phyloP scores from a whole-genome alignment of 1,139 yeast species.

The Arxiozyma heterogenica region DNA sequence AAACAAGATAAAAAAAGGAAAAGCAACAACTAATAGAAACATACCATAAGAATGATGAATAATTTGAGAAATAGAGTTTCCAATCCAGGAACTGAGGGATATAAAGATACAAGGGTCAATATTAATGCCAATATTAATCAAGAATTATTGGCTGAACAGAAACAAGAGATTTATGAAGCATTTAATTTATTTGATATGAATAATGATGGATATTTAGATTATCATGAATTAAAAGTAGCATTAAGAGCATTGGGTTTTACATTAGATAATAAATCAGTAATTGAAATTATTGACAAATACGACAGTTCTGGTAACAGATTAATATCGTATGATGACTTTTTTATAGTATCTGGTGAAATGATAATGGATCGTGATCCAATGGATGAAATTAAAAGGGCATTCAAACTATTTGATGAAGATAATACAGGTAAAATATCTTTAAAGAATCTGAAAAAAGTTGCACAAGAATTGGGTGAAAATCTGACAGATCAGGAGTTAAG shows the following conservation, averaged over 20 bases:
- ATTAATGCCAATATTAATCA: conserved; percentile 1
- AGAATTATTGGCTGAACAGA: conserved; percentile 74
- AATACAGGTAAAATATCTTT: conserved; percentile 77
- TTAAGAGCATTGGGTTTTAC: conserved; percentile 93
- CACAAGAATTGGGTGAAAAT: conserved; percentile 88
- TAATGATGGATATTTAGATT: conserved; percentile 81
- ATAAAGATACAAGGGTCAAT: neutral
- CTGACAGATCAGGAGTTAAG: conserved; percentile 84
- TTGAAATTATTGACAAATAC: conserved; percentile 71
- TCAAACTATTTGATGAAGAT: conserved; percentile 82
- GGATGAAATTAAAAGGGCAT: conserved; percentile 87
- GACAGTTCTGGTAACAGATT: conserved; percentile 70
- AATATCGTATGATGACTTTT: conserved; percentile 76
- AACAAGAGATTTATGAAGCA: conserved; percentile 89
- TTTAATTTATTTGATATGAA: conserved; percentile 88
- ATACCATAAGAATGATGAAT: neutral
- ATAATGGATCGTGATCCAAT: conserved; percentile 81
- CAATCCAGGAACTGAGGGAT: neutral
- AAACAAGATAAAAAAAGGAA: neutral
- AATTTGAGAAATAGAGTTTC: neutral
- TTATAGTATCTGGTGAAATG: conserved; percentile 53
- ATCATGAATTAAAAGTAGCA: conserved; percentile 87
- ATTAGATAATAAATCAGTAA: conserved; percentile 65
- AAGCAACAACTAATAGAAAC: neutral
- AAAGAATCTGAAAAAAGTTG: conserved; percentile 77